Evolutionary conservation across 352 stramenopile species (phyloP), one percentile per base, ranked within the genome.

Genomic region (Phytophthora rubi): DNA sequence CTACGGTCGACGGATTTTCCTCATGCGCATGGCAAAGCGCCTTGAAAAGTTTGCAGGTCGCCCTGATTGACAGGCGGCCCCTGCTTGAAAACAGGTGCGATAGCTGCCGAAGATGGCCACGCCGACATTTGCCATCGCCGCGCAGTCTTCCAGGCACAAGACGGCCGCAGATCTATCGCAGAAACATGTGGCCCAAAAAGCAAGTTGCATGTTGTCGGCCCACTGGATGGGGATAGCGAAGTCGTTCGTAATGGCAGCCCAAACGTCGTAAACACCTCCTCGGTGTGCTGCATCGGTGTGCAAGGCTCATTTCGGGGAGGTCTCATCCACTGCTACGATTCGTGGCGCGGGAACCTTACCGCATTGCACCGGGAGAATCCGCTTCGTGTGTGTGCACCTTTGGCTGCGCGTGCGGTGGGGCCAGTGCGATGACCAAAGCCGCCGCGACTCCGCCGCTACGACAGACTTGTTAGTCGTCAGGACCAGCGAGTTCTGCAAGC

Each of bases 81-180:
- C 57, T 51, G 53, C 63, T 53, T 28, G 64, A 73, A 77, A 78
- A 71, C 65, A 79, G 47, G 61, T 79, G 68, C 62, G 68, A 78
- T 78, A 65, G 65, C 44, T 65, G 61, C 33, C 39, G 59, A 59
- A 65, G 49, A 60, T 67, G 13, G 33, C 8, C 33, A 8, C 33
- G 33, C 33, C 33, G 33, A 39, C 33, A 39, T 12, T 39, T 37
- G 10, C 7, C 33, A 12, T 39, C 13, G 8, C 33, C 32, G 32
- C 32, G 32, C 32, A 35, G 32, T 35, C 32, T 35, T 26, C 23
- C 23, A 26, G 23, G 23, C 23, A 35, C 33, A 39, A 28, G n/a
- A 16, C 45, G 65, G 65, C 44, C 65, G 26, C 62, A 59, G 13
- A 71, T 71, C 58, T 12, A 57, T 65, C 37, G 66, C 60, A 70